Evolutionary conservation across 192 early-diverging fungal species (phyloP).

Genomic region (Spinellus fusiger): DNA sequence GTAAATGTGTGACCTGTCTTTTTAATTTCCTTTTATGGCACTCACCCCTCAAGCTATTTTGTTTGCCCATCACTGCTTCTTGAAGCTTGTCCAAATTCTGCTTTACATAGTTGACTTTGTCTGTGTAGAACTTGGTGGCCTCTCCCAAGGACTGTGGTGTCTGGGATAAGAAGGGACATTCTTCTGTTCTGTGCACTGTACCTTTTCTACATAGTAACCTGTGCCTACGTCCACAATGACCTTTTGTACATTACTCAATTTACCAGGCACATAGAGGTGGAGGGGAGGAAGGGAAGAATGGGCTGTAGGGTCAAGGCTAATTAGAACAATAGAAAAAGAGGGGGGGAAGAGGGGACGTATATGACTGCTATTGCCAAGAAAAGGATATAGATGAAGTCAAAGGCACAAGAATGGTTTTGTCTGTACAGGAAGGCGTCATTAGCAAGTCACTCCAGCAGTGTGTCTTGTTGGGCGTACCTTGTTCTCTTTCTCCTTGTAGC

Average conservation of each 20-base stretch:
- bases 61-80: slow-evolving; percentile 73
- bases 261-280: slow-evolving; percentile 89
- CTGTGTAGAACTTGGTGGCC: slow-evolving; percentile 75
- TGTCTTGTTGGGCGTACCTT: slow-evolving; percentile 23
- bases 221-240: slow-evolving; percentile 96
- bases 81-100: slow-evolving; percentile 75
- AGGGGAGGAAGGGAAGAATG: neutral
- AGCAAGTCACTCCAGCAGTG: neutral
- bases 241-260: slow-evolving; percentile 70
- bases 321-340: neutral
- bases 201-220: slow-evolving; percentile 94
- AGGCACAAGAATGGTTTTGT: slow-evolving; percentile 68
- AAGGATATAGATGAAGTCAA: slow-evolving; percentile 67
- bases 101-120: slow-evolving; percentile 80
- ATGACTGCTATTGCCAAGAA: slow-evolving; percentile 20
- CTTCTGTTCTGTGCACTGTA: slow-evolving; percentile 19
- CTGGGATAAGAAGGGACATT: neutral
- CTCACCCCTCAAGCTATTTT: slow-evolving; percentile 61
- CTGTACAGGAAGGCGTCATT: slow-evolving; percentile 16
- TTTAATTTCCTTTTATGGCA: neutral
- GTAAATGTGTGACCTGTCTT: neutral
- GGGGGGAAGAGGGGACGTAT: neutral
- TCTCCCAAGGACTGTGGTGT: slow-evolving; percentile 57
- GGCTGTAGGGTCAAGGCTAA: slow-evolving; percentile 13
- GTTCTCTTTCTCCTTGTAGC: slow-evolving; percentile 45